phyloP scores from a whole-genome alignment of 2,329 filamentous ascomycete species.

The Cercospora beticola region DNA sequence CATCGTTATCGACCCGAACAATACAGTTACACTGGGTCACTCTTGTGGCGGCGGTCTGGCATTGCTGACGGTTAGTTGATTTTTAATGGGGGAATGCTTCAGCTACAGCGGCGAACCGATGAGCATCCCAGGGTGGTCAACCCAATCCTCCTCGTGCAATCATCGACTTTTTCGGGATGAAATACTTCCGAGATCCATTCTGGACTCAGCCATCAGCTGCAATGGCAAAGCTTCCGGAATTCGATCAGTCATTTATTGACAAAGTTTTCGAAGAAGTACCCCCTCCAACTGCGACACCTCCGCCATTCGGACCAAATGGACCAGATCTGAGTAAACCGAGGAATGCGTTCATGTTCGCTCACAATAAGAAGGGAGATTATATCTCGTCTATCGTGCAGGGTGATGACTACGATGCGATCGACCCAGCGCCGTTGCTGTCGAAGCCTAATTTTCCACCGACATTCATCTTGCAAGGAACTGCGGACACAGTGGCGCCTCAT shows the following conservation, averaged over 20 bases:
- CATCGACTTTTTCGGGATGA: neutral
- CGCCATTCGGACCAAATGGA: neutral
- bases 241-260: neutral
- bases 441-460: neutral
- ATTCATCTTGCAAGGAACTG: neutral
- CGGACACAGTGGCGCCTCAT: neutral
- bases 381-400: neutral
- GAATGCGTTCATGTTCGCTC: neutral
- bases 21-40: neutral
- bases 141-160: neutral
- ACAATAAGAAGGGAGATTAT: neutral
- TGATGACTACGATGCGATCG: neutral
- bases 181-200: neutral
- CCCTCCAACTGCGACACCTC: neutral
- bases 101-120: neutral
- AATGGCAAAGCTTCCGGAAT: neutral
- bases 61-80: neutral
- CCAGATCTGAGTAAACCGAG: neutral
- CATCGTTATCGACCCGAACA: neutral
- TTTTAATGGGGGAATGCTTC: neutral
- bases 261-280: neutral
- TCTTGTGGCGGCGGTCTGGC: neutral
- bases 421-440: neutral
- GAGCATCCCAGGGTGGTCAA: neutral
- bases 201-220: neutral